Base-by-base conservation (phyloP, 768 basidiomycete species). In the Candolleomyces eurysporus region DNA sequence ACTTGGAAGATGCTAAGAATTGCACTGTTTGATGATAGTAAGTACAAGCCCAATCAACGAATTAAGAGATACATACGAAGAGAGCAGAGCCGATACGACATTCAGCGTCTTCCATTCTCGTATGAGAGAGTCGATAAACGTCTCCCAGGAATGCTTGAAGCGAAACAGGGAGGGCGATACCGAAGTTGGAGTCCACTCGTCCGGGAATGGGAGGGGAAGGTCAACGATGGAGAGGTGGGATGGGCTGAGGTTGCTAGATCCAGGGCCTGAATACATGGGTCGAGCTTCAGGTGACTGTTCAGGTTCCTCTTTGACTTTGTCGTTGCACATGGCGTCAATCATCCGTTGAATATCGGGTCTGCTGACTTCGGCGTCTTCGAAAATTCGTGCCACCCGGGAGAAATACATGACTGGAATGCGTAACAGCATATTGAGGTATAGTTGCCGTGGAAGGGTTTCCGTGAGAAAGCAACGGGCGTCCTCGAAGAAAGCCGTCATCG, bases 341-440 rank as follows among this genome's bases (percentile, higher is more conserved):
- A 87, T 85, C 43, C 81, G 68, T 55, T 84, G 74, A 19, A 93
- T 82, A 67, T 93, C 91, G 9, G 86, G 89, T 62, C 80, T 80
- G 68, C 89, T 90, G 55, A 93, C 82, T 58, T 92, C 87, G 2
- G 91, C 90, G 60, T 91, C 89, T 65, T 88, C 83, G 64, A 91
- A 92, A 30, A 92, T 83, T 52, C 84, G 81, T 3, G 89, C 83
- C 22, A 93, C 91, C 3, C 91, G 86, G 3, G 87, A 83, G 72
- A 92, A 93, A 68, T 93, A 93, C 66, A 92, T 77, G 0, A 88
- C 82, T 2, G 91, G 92, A n/a, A 93, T 80, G 16, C 86, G 82
- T 17, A 92, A 78, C 8, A 92, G 82, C 46, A 78, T 57, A 65
- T 78, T 73, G 48, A 81, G 75, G 61, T 80, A 80, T 5, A 80